These are phyloP conservation scores for Polygonum aviculare DNA, from an alignment of 148 eudicot species.

Conservation along the genomic window DNA sequence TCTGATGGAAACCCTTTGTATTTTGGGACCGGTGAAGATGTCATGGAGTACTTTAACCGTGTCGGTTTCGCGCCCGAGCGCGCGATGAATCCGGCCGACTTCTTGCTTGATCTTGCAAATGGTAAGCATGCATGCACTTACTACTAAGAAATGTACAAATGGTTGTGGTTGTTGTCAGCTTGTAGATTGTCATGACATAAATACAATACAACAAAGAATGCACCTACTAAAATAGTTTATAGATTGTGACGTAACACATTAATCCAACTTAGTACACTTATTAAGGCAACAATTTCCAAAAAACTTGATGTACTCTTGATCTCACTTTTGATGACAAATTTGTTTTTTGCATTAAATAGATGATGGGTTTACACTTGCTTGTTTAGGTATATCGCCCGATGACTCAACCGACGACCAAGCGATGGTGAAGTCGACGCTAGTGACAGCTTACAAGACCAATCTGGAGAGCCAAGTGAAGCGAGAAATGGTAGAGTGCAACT, in stretches of 20 bases:
- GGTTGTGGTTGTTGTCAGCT: not conserved
- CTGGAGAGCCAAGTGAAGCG: slow-evolving; percentile 31
- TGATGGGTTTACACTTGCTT: not conserved
- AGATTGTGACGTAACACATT: too few species aligned
- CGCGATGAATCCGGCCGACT: slow-evolving; percentile 86
- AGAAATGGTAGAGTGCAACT: slow-evolving; percentile 18
- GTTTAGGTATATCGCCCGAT: slow-evolving; percentile 39
- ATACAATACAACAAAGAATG: too few species aligned
- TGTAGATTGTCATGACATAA: not conserved
- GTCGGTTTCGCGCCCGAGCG: slow-evolving; percentile 51
- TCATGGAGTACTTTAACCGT: slow-evolving; percentile 52
- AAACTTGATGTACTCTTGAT: too few species aligned
- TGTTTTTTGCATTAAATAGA: not conserved
- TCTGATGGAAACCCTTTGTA: slow-evolving; percentile 66
- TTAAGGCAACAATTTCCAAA: too few species aligned
- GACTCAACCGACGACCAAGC: slow-evolving; percentile 35
- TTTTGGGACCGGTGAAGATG: slow-evolving; percentile 49
- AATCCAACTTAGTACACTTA: too few species aligned
- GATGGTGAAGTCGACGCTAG: slow-evolving; percentile 33
- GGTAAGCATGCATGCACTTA: slow-evolving; percentile 20
- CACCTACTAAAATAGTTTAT: too few species aligned
- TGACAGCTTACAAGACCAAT: slow-evolving; percentile 35
- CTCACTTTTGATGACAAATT: not conserved
- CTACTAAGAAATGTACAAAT: not conserved
- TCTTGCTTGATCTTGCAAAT: slow-evolving; percentile 75